phyloP scores from a whole-genome alignment of 257 asterid species.

The Jacaranda mimosifolia region DNA sequence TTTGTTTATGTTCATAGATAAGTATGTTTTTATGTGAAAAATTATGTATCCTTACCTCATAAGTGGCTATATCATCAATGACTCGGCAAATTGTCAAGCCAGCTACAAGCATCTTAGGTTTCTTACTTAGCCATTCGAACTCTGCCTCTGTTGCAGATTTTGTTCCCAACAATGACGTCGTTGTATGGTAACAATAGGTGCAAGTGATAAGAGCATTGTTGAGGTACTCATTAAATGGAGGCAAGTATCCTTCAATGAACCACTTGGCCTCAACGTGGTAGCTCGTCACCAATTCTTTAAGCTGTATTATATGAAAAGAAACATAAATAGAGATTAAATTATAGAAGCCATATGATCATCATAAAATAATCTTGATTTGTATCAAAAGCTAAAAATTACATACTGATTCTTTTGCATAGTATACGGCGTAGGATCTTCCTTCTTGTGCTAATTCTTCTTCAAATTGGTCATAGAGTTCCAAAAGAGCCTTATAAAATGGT shows the following conservation, averaged over 20 bases:
- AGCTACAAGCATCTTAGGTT: conserved; percentile 18
- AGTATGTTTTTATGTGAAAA: too few relatives aligned
- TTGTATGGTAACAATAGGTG: background rate
- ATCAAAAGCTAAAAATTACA: background rate
- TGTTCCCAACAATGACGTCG: background rate
- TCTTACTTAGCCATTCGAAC: conserved; percentile 4
- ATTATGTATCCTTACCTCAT: background rate
- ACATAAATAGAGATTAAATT: background rate
- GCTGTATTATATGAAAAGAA: background rate
- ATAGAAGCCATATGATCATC: too few relatives aligned
- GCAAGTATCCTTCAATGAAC: too few relatives aligned
- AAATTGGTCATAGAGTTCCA: conserved; percentile 29
- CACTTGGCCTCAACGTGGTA: too few relatives aligned
- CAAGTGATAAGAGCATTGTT: too few relatives aligned
- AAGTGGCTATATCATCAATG: too few relatives aligned
- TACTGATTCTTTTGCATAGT: background rate
- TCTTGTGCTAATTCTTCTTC: conserved; percentile 6
- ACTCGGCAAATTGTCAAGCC: background rate
- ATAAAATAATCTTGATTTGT: background rate
- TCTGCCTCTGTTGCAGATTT: background rate
- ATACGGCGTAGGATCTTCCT: conserved; percentile 32
- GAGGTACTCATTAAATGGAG: too few relatives aligned
- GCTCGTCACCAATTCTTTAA: too few relatives aligned
- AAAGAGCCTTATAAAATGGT: conserved; percentile 16
- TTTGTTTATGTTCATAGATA: too few relatives aligned